Conservation (phyloP, 768 basidiomycete genomes). For the Phanerochaete carnosa region DNA sequence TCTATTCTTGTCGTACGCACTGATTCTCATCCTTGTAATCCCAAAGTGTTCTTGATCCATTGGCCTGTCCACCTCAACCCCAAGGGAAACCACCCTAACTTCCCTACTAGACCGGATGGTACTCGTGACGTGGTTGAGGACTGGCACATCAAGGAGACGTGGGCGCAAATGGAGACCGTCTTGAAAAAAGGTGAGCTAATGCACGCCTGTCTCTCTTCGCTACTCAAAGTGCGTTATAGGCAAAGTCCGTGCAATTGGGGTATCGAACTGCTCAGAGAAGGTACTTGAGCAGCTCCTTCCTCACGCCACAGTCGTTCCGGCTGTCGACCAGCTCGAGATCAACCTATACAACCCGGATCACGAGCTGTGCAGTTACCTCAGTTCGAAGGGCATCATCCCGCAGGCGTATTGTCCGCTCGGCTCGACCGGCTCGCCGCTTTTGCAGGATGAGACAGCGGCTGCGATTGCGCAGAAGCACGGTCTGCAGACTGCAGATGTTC, state of each 20-base stretch:
- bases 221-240: slow-evolving; percentile 34
- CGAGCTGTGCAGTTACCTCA: slow-evolving; percentile 58
- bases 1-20: slow-evolving; percentile 56
- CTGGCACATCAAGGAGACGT: slow-evolving; percentile 70
- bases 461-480: slow-evolving; percentile 58
- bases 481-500: slow-evolving; percentile 52
- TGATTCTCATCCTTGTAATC: not conserved
- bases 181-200: slow-evolving; percentile 50
- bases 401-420: slow-evolving; percentile 84
- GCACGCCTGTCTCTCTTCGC: not conserved
- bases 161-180: slow-evolving; percentile 80
- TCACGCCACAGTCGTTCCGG: slow-evolving; percentile 63
- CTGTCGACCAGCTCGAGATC: slow-evolving; percentile 75
- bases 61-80: slow-evolving; percentile 81
- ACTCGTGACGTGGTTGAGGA: slow-evolving; percentile 63
- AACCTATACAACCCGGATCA: slow-evolving; percentile 77
- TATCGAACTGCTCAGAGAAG: slow-evolving; percentile 70
- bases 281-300: slow-evolving; percentile 70
- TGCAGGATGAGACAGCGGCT: slow-evolving; percentile 57
- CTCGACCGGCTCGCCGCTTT: slow-evolving; percentile 60
- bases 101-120: slow-evolving; percentile 61
- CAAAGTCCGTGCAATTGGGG: slow-evolving; percentile 65
- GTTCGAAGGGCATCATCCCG: slow-evolving; percentile 62
- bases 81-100: slow-evolving; percentile 56
- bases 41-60: slow-evolving; percentile 72